phyloP scores from a whole-genome alignment of 108 stramenopile genomes.

The Epithemia pelagica region DNA sequence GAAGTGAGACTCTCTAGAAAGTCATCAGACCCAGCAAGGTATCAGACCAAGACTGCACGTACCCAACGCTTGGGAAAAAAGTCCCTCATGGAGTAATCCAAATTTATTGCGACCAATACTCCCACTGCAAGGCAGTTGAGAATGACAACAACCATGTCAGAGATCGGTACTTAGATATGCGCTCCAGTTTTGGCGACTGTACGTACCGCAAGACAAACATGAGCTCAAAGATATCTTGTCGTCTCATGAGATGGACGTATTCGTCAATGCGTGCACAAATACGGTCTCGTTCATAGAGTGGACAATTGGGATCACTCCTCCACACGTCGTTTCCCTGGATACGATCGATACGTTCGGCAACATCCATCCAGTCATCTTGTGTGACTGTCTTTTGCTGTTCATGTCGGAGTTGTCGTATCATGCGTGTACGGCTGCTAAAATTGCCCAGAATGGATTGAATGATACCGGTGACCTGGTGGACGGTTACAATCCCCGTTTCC shows the following conservation, averaged over 20 bases:
- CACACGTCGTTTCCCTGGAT: slow-evolving; percentile 80
- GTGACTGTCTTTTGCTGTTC: slow-evolving; percentile 44
- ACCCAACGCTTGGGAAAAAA: slow-evolving; percentile 70
- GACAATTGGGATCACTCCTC: slow-evolving; percentile 68
- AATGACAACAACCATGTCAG: no score
- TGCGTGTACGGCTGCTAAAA: slow-evolving; percentile 61
- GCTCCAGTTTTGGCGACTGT: no score
- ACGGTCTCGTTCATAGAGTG: slow-evolving; percentile 72
- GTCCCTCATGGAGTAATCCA: slow-evolving; percentile 79
- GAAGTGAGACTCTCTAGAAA: no score
- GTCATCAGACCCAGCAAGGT: no score
- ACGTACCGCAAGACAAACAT: slow-evolving; percentile 74
- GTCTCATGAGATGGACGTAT: slow-evolving; percentile 80
- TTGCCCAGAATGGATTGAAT: slow-evolving; percentile 44
- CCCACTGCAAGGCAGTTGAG: no score
- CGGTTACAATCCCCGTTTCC: slow-evolving; percentile 72
- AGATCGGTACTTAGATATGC: no score
- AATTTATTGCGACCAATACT: slow-evolving; percentile 80
- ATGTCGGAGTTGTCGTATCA: slow-evolving; percentile 56
- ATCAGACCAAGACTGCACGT: slow-evolving; percentile 39
- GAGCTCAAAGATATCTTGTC: slow-evolving; percentile 81
- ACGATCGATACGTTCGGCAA: slow-evolving; percentile 79
- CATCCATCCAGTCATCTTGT: slow-evolving; percentile 87
- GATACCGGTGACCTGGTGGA: slow-evolving; percentile 51
- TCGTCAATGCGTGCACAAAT: slow-evolving; percentile 82